Evolutionary conservation across 2,329 filamentous ascomycete genomes (phyloP).

Genomic region (Camptophora hylomeconis): DNA sequence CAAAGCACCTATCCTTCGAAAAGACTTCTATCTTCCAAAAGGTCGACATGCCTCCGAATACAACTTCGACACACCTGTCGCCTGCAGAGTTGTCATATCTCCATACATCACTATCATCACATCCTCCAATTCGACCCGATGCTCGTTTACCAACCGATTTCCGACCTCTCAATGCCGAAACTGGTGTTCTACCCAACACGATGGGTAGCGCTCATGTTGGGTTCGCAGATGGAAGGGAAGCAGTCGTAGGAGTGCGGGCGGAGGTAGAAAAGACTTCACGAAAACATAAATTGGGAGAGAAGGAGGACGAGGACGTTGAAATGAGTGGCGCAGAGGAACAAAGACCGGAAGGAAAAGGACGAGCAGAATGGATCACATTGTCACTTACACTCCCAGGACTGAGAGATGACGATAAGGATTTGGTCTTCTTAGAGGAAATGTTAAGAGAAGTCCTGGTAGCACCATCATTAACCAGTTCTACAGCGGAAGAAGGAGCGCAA

Average conservation of each 20-base stretch:
- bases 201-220: conserved; percentile 91
- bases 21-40: too few relatives aligned
- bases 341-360: conserved; percentile 23
- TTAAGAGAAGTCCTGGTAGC: conserved; percentile 73
- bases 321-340: conserved; percentile 5
- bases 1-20: too few relatives aligned
- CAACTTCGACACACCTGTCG: conserved; percentile 41
- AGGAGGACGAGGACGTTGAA: conserved; percentile 17
- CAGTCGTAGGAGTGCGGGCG: conserved; percentile 88
- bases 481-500: not conserved
- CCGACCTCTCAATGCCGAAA: conserved; percentile 80
- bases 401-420: conserved; percentile 80
- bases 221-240: conserved; percentile 89
- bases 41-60: conserved; percentile 2
- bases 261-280: conserved; percentile 66
- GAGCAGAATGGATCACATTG: conserved; percentile 74
- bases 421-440: conserved; percentile 79
- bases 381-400: conserved; percentile 82
- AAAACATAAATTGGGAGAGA: conserved; percentile 18
- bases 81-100: conserved; percentile 95
- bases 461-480: conserved; percentile 19
- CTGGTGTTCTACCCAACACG: conserved; percentile 72
- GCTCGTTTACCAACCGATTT: conserved; percentile 70
- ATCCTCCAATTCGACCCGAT: conserved; percentile 79
- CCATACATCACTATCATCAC: conserved; percentile 68